A percentile compares a stretch with the other conserved stretches of the same genome.
Conservation (phyloP, 352 stramenopile genomes). For the Globisporangium megalacanthum region DNA sequence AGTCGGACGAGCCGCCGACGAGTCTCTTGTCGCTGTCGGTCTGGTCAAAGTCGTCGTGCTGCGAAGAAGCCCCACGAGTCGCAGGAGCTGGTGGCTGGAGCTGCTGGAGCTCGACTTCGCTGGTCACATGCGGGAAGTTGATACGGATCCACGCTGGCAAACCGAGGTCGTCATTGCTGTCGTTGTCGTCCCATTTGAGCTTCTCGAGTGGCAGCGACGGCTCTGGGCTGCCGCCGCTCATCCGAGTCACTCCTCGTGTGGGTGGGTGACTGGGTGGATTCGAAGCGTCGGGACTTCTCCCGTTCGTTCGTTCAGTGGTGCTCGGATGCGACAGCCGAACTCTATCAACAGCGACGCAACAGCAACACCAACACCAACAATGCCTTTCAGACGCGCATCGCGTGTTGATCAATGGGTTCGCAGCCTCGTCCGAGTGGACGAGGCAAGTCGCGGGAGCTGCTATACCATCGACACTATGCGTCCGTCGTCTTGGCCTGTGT, state of each 20-base stretch:
- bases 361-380: not conserved
- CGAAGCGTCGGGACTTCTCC: too few relatives aligned
- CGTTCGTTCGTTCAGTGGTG: too few relatives aligned
- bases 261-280: too few relatives aligned
- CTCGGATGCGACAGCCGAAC: too few relatives aligned
- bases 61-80: not conserved
- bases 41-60: not conserved
- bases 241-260: too few relatives aligned
- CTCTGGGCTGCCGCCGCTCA: too few relatives aligned
- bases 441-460: not conserved
- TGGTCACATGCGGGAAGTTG: conserved; percentile 27
- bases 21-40: not conserved
- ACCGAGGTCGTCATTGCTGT: conserved; percentile 3
- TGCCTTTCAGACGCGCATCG: not conserved
- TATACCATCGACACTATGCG: not conserved
- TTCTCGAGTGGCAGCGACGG: too few relatives aligned
- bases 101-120: conserved; percentile 18
- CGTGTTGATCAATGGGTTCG: not conserved
- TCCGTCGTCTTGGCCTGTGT: not conserved
- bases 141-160: conserved; percentile 27
- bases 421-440: not conserved
- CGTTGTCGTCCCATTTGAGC: not conserved
- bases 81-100: not conserved
- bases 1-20: not conserved
- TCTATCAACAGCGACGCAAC: not conserved